A percentile compares a stretch with the other conserved stretches of the same genome.
phyloP scores from a whole-genome alignment of 768 basidiomycete species.

The Russula sp. region DNA sequence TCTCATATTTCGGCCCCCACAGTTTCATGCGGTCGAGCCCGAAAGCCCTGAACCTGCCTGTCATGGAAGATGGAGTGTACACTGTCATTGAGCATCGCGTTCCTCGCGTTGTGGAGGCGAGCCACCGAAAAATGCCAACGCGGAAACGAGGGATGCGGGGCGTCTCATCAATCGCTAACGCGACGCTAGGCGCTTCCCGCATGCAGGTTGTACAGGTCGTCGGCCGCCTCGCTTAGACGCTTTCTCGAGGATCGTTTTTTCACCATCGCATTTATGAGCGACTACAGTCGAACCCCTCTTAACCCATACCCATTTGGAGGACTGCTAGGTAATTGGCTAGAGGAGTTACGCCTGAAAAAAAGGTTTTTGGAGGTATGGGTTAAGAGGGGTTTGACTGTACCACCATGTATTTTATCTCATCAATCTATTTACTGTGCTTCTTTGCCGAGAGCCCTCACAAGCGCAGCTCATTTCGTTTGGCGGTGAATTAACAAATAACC shows the following conservation, averaged over 20 bases:
- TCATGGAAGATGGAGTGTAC: too few species aligned
- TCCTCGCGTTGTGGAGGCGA: slow-evolving; percentile 2
- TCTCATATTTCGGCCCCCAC: not conserved
- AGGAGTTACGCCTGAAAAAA: too few species aligned
- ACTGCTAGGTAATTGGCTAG: too few species aligned
- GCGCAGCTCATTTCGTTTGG: not conserved
- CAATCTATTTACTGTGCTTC: not conserved
- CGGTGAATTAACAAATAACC: not conserved
- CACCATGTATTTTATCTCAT: not conserved
- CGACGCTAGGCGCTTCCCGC: slow-evolving; percentile 1
- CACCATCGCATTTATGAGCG: not conserved
- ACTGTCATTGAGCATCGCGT: not conserved
- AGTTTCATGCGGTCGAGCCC: not conserved
- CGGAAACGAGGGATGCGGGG: not conserved
- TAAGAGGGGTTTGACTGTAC: too few species aligned
- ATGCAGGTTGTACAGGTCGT: too few species aligned
- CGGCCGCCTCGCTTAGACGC: slow-evolving; percentile 8
- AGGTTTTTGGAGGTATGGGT: too few species aligned
- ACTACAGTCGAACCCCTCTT: too few species aligned
- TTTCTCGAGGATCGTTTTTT: not conserved
- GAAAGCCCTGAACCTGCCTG: not conserved
- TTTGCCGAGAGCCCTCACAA: not conserved
- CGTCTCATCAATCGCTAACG: not conserved
- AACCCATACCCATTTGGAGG: too few species aligned
- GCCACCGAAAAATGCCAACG: not conserved